Base-by-base conservation (phyloP, 106 monocot species). In the Dioscorea zingiberensis region DNA sequence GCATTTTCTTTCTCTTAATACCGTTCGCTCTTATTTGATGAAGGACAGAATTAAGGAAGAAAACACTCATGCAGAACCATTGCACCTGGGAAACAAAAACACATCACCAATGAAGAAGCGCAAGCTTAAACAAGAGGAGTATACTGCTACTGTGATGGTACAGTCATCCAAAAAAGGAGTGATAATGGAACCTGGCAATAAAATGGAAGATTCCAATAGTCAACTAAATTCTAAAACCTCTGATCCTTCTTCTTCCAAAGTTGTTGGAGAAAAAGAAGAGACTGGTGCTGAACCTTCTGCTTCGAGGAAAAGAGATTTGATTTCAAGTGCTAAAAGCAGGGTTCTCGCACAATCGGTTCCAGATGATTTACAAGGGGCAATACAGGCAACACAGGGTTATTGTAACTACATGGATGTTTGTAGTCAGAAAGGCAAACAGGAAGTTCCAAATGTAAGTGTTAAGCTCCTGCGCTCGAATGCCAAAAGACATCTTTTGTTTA, bases 401-500 rank as follows among this genome's bases (percentile, higher is more conserved):
- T 29, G 57, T 47, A 38, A 59, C 15, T 67, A 60, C 66, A 65
- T 62, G 28, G 56, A 78, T 26, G 70, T 56, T n/a, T 19, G 21
- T 21, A 74, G 38, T 17, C 60, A 1, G 0, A 23, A 49, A 30
- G 51, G 25, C n/a, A 28, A 13, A 27, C 14, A 27, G 10, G 27
- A 58, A 18, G 25, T 26, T 28, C 48, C 21, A 21, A 45, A 18
- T 55, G 25, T 4, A 13, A 48, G 28, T 53, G 23, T 55, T 44
- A 76, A 25, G 44, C 24, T 49, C 32, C 64, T 71, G 27, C 69
- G 69, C 51, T 67, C 64, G 13, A 81, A 81, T 57, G 84, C 67
- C 47, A 74, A 71, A 51, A 73, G 73, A 25, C 73, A 85, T 71
- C 82, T 89, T 9, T 30, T 68, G 28, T 77, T 27, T 29, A 48